Evolutionary conservation across 2,329 filamentous ascomycete genomes (phyloP).

Genomic region (Ramularia endophylla): DNA sequence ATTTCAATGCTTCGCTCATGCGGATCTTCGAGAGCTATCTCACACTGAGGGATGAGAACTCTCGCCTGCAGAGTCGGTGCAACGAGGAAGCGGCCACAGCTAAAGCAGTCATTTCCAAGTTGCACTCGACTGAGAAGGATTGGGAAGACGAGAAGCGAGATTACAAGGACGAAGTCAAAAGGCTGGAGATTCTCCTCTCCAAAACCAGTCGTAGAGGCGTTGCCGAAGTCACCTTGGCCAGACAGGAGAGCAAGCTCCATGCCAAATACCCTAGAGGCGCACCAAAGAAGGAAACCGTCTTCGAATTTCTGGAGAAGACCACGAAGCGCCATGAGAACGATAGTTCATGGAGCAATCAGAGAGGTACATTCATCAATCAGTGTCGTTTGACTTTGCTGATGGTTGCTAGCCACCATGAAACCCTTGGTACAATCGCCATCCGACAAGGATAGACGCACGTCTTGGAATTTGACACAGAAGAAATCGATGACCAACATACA

Average conservation of each 20-base stretch:
- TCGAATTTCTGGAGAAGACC: constrained; percentile 29
- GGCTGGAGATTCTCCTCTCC: constrained; percentile 40
- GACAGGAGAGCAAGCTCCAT: constrained; percentile 36
- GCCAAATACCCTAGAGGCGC: constrained; percentile 12
- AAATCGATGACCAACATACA: constrained; percentile 25
- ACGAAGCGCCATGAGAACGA: constrained; percentile 19
- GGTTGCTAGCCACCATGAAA: constrained; percentile 23
- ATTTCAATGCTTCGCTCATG: constrained; percentile 35
- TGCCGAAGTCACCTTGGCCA: constrained; percentile 36
- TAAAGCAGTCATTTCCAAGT: constrained; percentile 17
- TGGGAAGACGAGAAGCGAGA: constrained; percentile 31
- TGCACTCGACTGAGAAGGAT: constrained; percentile 26
- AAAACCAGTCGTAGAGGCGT: constrained; percentile 35
- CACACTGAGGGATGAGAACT: constrained; percentile 32
- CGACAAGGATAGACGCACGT: constrained; percentile 34
- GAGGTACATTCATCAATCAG: constrained; percentile 22
- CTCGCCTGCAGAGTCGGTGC: constrained; percentile 24
- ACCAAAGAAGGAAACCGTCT: constrained; percentile 26
- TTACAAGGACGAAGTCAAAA: constrained; percentile 39
- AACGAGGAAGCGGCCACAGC: constrained; percentile 23
- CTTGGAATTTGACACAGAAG: constrained; percentile 34
- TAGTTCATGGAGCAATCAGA: constrained; percentile 23
- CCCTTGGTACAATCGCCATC: constrained; percentile 31
- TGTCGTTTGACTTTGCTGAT: constrained; percentile 12
- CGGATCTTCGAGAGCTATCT: constrained; percentile 40